Evolutionary conservation across 1,284 basidiomycete species (phyloP), one percentile per base, ranked within the genome.

Genomic region (Cystobasidium sp.): DNA sequence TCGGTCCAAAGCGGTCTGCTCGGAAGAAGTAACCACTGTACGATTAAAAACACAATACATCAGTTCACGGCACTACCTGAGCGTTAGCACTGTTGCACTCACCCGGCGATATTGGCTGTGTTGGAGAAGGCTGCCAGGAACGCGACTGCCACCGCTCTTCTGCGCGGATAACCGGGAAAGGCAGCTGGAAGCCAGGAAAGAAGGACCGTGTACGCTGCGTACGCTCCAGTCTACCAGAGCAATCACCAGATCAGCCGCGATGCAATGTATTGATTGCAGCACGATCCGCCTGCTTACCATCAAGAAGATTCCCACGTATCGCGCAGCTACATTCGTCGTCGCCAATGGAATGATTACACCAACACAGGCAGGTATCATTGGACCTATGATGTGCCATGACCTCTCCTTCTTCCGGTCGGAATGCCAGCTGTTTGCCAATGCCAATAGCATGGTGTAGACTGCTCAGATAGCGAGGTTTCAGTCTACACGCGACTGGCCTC

Each of bases 331-430:
- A 10, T 58, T 18, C 22, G 51, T 58, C 52, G 66, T 68, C 6
- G 66, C 66, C 16, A 68, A 52, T 9, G 43, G 66, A 31, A 68
- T 68, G 39, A 68, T 68, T 10, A 46, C 49, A 20, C 66, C 66
- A 39, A 68, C 37, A 10, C 49, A 52, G 9, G 31, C 86, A 7
- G 90, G 91, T 75, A 86, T 85, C 81, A 94, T 92, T 12, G 91
- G 86, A 92, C 93, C 94, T 46, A 90, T 84, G 77, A 96, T 89
- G 1, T 91, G 91, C 68, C 82, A 81, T 59, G 78, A 80, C n/a
- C 81, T 77, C 69, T 82, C 81, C 0, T 76, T 77, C 3, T 87
- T 87, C 63, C 83, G 41, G 64, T 76, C 76, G 4, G 72, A 72
- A 37, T 56, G 59, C 47, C 72, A 68, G 52, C 16, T 62, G 43